Evolutionary conservation across 768 basidiomycete genomes (phyloP), one percentile per base, ranked within the genome.

Genomic region (Lentinula boryana): DNA sequence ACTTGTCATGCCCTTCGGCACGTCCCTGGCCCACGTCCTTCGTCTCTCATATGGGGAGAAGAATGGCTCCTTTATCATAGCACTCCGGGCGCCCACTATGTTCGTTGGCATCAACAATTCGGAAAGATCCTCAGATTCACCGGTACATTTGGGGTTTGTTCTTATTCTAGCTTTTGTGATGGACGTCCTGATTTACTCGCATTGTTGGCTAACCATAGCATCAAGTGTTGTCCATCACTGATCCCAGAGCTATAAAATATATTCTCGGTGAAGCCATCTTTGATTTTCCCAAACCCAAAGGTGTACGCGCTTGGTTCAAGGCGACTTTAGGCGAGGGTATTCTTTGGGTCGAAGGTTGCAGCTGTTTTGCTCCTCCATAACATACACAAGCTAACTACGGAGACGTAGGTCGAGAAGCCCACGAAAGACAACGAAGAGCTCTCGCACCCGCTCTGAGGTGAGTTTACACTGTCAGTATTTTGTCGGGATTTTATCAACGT

Each of bases 301-400:
- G 86, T 23, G 85, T 85, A 18, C 78, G 85, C 62, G 79, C 78
- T 15, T 87, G 86, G 86, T 87, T 87, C 66, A 76, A 76, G 60
- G 80, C 80, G 35, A 78, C 84, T 1, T 74, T 85, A 5, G 86
- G 86, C 12, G 78, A 85, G 69, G 85, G 86, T 21, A 81, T 87
- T 60, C 80, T 87, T 23, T 86, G 84, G 81, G 77, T 85, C 10
- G 86, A 87, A 80, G 86, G 85, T 40, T 56, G 36, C 27, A 21
- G n/a, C 21, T n/a, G 32, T 36, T 46, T 48, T 44, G 53, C 9
- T 2, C 18, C 40, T 36, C 12, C 7, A 36, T 36, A n/a, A 3
- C 18, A 4, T 35, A 12, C 12, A 33, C 32, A 18, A 18, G 36
- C 56, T 52, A 33, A 54, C 35, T 32, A 52, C 58, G 36, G n/a